Conservation (phyloP, 768 basidiomycete species). For the Mycena alexandri region DNA sequence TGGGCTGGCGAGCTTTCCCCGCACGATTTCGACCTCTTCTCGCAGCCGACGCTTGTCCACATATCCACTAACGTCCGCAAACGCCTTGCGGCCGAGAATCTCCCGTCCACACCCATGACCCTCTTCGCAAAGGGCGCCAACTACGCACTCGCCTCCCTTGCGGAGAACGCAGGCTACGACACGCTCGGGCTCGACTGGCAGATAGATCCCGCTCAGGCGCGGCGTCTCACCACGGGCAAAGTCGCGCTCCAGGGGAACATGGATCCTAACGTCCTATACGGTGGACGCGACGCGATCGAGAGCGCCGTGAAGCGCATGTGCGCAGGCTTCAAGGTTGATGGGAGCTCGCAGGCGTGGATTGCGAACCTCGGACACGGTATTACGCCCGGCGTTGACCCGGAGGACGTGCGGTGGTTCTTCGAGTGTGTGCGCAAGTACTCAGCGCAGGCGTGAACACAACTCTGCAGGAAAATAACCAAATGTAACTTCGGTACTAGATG, state of each 20-base stretch:
- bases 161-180: constrained; percentile 81
- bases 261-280: constrained; percentile 90
- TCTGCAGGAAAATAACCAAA: constrained; percentile 30
- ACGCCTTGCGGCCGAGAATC: constrained; percentile 63
- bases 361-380: constrained; percentile 98
- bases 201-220: constrained; percentile 81
- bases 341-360: constrained; percentile 84
- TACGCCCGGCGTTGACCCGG: constrained; percentile 94
- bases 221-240: constrained; percentile 68
- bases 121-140: constrained; percentile 97
- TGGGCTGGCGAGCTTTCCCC: constrained; percentile 95
- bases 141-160: constrained; percentile 70
- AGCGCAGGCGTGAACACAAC: constrained; percentile 39
- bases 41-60: constrained; percentile 80
- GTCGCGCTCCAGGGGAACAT: constrained; percentile 92
- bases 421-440: constrained; percentile 92
- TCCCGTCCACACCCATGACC: constrained; percentile 82
- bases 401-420: constrained; percentile 92
- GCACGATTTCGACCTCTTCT: constrained; percentile 86
- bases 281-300: constrained; percentile 89
- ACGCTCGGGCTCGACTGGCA: constrained; percentile 94
- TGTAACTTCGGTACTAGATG: constrained; percentile 29
- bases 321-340: constrained; percentile 74
- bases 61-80: constrained; percentile 79
- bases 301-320: constrained; percentile 86